These are phyloP conservation scores for Rubroboletus pulcherrimus DNA, from an alignment of 768 basidiomycete species.

Conservation along the genomic window DNA sequence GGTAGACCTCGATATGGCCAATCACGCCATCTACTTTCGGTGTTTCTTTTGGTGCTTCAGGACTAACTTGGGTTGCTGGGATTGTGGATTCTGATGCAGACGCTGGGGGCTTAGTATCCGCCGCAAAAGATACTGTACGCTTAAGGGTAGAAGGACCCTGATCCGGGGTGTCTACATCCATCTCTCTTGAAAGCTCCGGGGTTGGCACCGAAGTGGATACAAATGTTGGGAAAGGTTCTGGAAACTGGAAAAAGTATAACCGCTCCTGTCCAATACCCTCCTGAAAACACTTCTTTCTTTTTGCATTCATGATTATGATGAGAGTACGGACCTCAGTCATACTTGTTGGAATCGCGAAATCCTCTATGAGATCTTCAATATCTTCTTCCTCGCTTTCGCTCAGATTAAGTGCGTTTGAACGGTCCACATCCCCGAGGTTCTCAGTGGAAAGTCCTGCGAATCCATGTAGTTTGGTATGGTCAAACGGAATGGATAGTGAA, in stretches of 20 bases:
- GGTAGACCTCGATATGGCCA: slow-evolving; percentile 81
- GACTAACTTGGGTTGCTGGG: slow-evolving; percentile 13
- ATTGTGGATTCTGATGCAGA: slow-evolving; percentile 25
- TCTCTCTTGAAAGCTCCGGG: slow-evolving; percentile 27
- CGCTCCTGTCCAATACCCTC: slow-evolving; percentile 55
- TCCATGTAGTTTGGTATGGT: not conserved
- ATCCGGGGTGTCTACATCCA: slow-evolving; percentile 31
- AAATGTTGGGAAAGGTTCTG: slow-evolving; percentile 79
- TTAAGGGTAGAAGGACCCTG: slow-evolving; percentile 32
- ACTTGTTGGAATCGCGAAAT: slow-evolving; percentile 50
- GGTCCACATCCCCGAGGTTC: slow-evolving; percentile 36
- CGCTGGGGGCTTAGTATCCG: slow-evolving; percentile 52
- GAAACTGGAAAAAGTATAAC: slow-evolving; percentile 90
- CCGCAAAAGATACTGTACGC: slow-evolving; percentile 57
- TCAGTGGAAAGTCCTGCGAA: slow-evolving; percentile 5
- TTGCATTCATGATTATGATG: not conserved
- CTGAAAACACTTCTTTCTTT: slow-evolving; percentile 29
- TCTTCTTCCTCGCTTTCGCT: slow-evolving; percentile 78
- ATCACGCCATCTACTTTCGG: slow-evolving; percentile 68
- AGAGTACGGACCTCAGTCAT: slow-evolving; percentile 36
- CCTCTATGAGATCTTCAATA: slow-evolving; percentile 70
- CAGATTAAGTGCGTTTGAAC: slow-evolving; percentile 61
- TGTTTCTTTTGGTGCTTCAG: slow-evolving; percentile 26
- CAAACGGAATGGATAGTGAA: not conserved
- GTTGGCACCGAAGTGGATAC: slow-evolving; percentile 33